Conservation (phyloP, 2,329 filamentous ascomycete species). For the Claviceps sp. region DNA sequence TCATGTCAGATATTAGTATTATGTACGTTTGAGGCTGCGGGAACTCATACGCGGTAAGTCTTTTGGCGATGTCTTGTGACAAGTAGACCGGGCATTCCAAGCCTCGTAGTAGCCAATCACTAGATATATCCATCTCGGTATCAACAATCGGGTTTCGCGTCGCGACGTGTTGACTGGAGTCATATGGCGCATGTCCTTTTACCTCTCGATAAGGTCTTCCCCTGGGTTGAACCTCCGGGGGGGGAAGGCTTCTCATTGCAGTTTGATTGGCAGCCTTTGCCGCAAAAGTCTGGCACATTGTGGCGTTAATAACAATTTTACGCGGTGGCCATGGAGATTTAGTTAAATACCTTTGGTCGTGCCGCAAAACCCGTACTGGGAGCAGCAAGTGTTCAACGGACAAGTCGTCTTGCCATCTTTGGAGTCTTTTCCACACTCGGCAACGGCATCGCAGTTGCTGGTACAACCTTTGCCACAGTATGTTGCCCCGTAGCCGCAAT, state of each 20-base stretch:
- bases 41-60: background rate
- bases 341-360: background rate
- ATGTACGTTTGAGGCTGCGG: background rate
- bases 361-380: constrained; percentile 7
- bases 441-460: constrained; percentile 10
- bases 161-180: background rate
- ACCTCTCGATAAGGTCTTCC: background rate
- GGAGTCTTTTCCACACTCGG: constrained; percentile 19
- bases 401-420: constrained; percentile 11
- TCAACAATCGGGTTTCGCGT: background rate
- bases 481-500: background rate
- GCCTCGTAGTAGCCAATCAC: constrained; percentile 12
- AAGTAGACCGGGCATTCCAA: constrained; percentile 4
- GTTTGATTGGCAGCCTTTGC: constrained; percentile 9
- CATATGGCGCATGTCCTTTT: background rate
- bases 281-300: constrained; percentile 11
- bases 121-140: background rate
- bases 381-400: constrained; percentile 23
- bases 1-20: background rate
- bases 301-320: background rate
- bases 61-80: background rate
- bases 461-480: constrained; percentile 2
- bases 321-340: background rate
- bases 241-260: constrained; percentile 6
- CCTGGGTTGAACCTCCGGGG: background rate